phyloP scores from a whole-genome alignment of 257 asterid genomes.

The Primulina tabacum region DNA sequence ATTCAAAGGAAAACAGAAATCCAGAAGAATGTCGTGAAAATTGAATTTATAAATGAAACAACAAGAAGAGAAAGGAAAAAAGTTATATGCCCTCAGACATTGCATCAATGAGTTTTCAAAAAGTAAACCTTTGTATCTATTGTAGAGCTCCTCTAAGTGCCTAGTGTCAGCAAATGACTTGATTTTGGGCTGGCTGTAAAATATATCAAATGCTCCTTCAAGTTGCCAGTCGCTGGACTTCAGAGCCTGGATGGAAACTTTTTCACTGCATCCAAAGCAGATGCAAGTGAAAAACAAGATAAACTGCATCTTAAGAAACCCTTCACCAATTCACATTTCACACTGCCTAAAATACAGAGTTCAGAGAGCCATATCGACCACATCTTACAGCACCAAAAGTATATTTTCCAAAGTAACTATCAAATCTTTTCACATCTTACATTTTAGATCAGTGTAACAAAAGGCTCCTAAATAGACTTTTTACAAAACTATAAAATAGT shows the following conservation, averaged over 20 bases:
- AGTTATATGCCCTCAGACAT: background rate
- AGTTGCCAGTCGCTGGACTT: slow-evolving; percentile 94
- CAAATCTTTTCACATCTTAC: background rate
- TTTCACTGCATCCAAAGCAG: slow-evolving; percentile 60
- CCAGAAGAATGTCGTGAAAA: background rate
- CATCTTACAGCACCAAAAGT: slow-evolving; percentile 15
- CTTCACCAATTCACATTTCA: slow-evolving; percentile 1
- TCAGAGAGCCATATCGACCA: slow-evolving; percentile 7
- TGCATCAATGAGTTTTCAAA: background rate
- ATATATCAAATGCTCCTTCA: slow-evolving; percentile 94
- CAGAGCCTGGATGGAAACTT: slow-evolving; percentile 77
- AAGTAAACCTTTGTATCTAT: slow-evolving; percentile 76
- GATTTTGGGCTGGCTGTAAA: slow-evolving; percentile 79
- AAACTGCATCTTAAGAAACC: slow-evolving; percentile 18
- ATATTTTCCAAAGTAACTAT: background rate
- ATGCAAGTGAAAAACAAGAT: slow-evolving; percentile 7
- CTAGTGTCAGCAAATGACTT: slow-evolving; percentile 80
- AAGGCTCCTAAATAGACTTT: background rate
- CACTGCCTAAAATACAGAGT: background rate
- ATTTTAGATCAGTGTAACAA: background rate
- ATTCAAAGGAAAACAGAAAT: background rate
- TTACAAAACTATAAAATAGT: background rate
- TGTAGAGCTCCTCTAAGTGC: slow-evolving; percentile 89
- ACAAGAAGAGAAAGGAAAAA: background rate
- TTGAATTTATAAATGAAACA: background rate